Conservation (phyloP, 2,329 filamentous ascomycete genomes). For the Elsinoe australis region DNA sequence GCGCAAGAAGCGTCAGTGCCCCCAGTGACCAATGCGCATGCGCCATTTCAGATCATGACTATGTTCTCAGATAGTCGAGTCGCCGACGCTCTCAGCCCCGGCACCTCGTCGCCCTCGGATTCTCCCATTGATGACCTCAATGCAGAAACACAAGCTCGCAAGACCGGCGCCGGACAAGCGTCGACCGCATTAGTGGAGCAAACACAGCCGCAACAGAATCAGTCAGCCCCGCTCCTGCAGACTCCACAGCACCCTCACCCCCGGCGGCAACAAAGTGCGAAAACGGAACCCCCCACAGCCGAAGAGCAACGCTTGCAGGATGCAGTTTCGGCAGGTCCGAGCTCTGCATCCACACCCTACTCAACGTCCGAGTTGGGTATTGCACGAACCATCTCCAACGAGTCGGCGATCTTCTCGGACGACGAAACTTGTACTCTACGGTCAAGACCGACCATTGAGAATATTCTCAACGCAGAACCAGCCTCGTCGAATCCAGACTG, state of each 20-base stretch:
- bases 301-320: neutral
- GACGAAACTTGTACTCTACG: neutral
- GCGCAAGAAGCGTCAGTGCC: conserved; percentile 15
- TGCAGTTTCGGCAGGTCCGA: neutral
- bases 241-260: neutral
- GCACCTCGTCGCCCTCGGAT: conserved; percentile 2
- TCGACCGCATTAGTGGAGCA: no score
- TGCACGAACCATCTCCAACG: conserved; percentile 8
- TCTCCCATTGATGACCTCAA: conserved; percentile 1
- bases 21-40: conserved; percentile 9
- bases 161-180: no score
- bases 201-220: no score
- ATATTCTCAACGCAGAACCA: conserved; percentile 1
- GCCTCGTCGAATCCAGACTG: neutral
- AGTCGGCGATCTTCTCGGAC: conserved; percentile 15
- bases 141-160: no score
- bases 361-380: conserved; percentile 1
- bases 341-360: conserved; percentile 4
- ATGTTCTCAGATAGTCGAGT: conserved; percentile 15
- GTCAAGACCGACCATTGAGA: conserved; percentile 3
- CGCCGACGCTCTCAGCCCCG: conserved; percentile 4
- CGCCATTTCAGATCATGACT: conserved; percentile 14
- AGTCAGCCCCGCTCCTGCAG: no score
- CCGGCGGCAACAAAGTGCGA: neutral
- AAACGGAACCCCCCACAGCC: neutral